Base-by-base conservation (phyloP, 73 alveolate genomes). In the Stentor roeselii region DNA sequence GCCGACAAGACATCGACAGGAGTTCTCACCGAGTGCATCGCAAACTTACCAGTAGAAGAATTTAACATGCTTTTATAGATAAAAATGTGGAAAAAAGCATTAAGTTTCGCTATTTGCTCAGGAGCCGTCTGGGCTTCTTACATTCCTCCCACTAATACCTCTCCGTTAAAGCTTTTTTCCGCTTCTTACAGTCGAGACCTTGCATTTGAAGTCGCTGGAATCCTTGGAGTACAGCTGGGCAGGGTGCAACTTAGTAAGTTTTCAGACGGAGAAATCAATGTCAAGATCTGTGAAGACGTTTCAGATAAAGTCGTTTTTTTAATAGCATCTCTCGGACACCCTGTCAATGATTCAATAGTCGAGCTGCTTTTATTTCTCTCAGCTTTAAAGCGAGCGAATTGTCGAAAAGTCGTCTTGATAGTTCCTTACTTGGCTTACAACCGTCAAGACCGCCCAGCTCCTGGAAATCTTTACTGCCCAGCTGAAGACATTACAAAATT, bases 41-140 rank as follows among this genome's bases (percentile, higher is more conserved):
- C 80, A 34, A 67, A 67, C 2, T 67, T 67, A 2, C 80, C 80
- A 1, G 80, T 67, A 27, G 80, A 67, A 32, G 80, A 67, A 40
- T 67, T 67, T 21, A 67, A 67, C 41, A 67, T 67, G n/a, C 21
- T 67, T 67, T 21, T 67, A 67, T 67, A 67, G n/a, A n/a, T n/a
- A n/a, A n/a, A n/a, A n/a, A n/a, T n/a, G n/a, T n/a, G n/a, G n/a
- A n/a, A n/a, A n/a, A n/a, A n/a, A n/a, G n/a, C n/a, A n/a, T n/a
- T n/a, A n/a, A n/a, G n/a, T n/a, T n/a, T n/a, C n/a, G n/a, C n/a
- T n/a, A n/a, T n/a, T n/a, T n/a, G n/a, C n/a, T n/a, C n/a, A n/a
- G n/a, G n/a, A n/a, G n/a, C n/a, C n/a, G n/a, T n/a, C n/a, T n/a
- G n/a, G n/a, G n/a, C n/a, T n/a, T n/a, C n/a, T 50, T 67, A 67